Percentiles rank a stretch among this genome's conserved stretches.
Conservation (phyloP, 2,329 filamentous ascomycete species). For the Knufia petricola region DNA sequence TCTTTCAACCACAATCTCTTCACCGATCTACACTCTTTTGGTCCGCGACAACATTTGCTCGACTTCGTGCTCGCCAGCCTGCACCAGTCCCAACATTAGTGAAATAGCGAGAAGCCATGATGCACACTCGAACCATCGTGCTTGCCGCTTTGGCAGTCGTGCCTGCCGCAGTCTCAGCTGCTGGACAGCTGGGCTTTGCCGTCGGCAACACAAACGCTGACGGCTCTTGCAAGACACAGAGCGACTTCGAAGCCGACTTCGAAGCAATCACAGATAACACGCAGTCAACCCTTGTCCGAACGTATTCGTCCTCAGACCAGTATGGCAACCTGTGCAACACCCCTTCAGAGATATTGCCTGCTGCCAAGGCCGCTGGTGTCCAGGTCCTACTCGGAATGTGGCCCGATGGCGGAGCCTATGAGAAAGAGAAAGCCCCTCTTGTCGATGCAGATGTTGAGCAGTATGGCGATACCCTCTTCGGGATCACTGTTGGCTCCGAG, state of each 20-base stretch:
- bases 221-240: slow-evolving; percentile 51
- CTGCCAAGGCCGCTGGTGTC: slow-evolving; percentile 55
- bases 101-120: slow-evolving; percentile 25
- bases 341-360: slow-evolving; percentile 53
- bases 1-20: background rate
- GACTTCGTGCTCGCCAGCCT: background rate
- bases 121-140: slow-evolving; percentile 38
- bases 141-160: slow-evolving; percentile 34
- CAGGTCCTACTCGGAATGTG: slow-evolving; percentile 63
- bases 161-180: slow-evolving; percentile 41
- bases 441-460: slow-evolving; percentile 34
- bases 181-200: slow-evolving; percentile 54
- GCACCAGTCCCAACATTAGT: background rate
- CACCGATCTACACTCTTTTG: background rate
- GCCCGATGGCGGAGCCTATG: slow-evolving; percentile 56
- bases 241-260: slow-evolving; percentile 59
- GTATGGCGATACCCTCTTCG: slow-evolving; percentile 52
- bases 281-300: slow-evolving; percentile 49
- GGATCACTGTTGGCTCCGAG: slow-evolving; percentile 62
- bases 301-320: slow-evolving; percentile 53
- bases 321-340: slow-evolving; percentile 43
- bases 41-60: background rate
- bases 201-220: slow-evolving; percentile 55
- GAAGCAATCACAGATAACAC: slow-evolving; percentile 45
- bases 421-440: slow-evolving; percentile 51